These are phyloP conservation scores for Tylopilus felleus DNA, from an alignment of 768 basidiomycete species.

Conservation along the genomic window DNA sequence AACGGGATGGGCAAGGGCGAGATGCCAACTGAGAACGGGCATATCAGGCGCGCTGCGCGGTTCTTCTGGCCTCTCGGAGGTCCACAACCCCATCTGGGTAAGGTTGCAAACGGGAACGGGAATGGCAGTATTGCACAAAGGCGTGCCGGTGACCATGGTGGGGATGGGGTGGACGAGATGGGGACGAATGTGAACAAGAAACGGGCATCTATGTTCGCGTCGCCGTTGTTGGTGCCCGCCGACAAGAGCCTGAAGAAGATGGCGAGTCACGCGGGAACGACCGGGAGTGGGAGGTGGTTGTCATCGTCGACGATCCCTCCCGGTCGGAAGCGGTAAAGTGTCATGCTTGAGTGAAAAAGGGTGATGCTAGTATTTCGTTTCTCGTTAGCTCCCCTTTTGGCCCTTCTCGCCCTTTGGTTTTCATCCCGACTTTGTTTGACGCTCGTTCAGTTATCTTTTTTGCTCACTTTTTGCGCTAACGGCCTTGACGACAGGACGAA, in stretches of 20 bases:
- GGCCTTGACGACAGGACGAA: too few species aligned
- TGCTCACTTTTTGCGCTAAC: too few species aligned
- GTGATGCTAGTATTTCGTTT: background rate
- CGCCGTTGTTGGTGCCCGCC: slow-evolving; percentile 1
- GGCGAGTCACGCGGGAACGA: background rate
- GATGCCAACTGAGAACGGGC: background rate
- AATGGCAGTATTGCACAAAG: background rate
- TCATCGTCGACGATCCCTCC: background rate
- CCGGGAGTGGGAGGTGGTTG: slow-evolving; percentile 9
- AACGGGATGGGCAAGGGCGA: background rate
- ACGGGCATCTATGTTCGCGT: slow-evolving; percentile 14
- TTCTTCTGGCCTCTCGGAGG: slow-evolving; percentile 13
- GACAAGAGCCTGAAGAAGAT: slow-evolving; percentile 1
- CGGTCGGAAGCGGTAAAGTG: slow-evolving; percentile 7
- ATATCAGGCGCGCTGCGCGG: slow-evolving; percentile 13
- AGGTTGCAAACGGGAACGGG: background rate
- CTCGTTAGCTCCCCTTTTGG: too few species aligned
- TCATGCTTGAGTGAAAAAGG: slow-evolving; percentile 4
- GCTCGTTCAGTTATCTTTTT: too few species aligned
- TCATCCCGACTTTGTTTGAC: too few species aligned
- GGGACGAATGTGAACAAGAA: slow-evolving; percentile 23
- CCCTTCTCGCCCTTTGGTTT: too few species aligned
- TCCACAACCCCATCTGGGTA: background rate
- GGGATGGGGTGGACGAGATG: slow-evolving; percentile 11
- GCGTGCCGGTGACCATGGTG: background rate